Conservation (phyloP, 2,329 filamentous ascomycete genomes). For the Geosmithia flava region DNA sequence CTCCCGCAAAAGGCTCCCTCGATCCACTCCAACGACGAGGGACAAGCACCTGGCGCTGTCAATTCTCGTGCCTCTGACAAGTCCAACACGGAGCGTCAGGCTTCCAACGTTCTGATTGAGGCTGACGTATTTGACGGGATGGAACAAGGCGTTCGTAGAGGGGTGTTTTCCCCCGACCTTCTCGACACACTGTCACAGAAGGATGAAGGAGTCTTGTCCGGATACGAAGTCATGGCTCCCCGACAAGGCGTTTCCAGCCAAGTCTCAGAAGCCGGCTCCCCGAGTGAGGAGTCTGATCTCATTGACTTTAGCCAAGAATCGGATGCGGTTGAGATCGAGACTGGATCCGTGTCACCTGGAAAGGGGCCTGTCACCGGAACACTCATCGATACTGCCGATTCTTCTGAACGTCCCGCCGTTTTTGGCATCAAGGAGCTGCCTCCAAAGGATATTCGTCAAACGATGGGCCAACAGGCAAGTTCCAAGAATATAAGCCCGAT, state of each 20-base stretch:
- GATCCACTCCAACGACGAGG: neutral
- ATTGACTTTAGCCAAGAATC: neutral
- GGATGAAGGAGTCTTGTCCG: neutral
- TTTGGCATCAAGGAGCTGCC: slow-evolving; percentile 1
- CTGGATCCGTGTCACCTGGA: neutral
- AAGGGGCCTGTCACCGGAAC: neutral
- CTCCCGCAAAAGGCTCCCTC: neutral
- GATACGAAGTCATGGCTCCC: neutral
- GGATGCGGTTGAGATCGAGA: neutral
- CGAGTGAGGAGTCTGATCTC: neutral
- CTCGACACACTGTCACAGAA: neutral
- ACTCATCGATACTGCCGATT: neutral
- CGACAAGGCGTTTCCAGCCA: neutral
- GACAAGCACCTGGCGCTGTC: neutral
- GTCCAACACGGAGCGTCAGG: neutral
- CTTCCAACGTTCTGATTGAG: neutral
- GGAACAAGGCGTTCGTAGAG: neutral
- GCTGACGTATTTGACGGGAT: neutral
- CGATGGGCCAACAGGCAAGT: slow-evolving; percentile 1
- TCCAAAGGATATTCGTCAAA: neutral
- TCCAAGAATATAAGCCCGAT: neutral
- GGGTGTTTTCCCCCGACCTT: neutral
- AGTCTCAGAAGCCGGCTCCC: neutral
- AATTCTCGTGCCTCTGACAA: neutral
- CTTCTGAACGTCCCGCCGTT: neutral